Evolutionary conservation across 495 filamentous ascomycete genomes (phyloP).

Genomic region (Aspergillus affinis): DNA sequence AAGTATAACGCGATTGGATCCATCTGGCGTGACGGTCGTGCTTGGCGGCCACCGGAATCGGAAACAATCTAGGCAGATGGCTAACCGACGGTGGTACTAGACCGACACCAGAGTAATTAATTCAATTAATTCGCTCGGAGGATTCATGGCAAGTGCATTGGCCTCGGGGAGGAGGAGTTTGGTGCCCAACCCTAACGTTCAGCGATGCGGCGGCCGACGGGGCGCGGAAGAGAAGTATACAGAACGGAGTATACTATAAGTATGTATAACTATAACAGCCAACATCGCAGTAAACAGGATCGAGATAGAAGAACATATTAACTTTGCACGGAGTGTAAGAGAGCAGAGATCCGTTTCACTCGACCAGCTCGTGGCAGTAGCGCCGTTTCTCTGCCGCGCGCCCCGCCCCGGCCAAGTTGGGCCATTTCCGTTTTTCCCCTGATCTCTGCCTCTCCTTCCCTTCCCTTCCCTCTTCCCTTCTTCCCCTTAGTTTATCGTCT

Average conservation of each 20-base stretch:
- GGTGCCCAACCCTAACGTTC: not conserved
- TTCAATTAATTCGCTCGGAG: not conserved
- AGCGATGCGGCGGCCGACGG: too few relatives aligned
- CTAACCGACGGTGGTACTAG: not conserved
- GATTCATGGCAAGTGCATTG: not conserved
- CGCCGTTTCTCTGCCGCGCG: slow-evolving; percentile 12
- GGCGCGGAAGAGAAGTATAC: too few relatives aligned
- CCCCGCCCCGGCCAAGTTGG: slow-evolving; percentile 15
- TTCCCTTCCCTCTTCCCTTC: slow-evolving; percentile 6
- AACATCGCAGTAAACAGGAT: too few relatives aligned
- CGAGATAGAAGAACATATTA: too few relatives aligned
- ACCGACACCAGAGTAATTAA: not conserved
- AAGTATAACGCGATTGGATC: too few relatives aligned
- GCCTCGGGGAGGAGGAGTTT: not conserved
- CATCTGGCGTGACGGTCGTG: too few relatives aligned
- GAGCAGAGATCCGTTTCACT: not conserved
- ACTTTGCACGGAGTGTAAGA: too few relatives aligned
- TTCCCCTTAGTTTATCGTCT: slow-evolving; percentile 12
- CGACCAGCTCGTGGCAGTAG: not conserved
- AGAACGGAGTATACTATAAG: too few relatives aligned
- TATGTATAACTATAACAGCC: too few relatives aligned
- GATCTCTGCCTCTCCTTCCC: slow-evolving; percentile 2
- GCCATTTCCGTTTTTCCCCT: slow-evolving; percentile 3
- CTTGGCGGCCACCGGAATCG: not conserved
- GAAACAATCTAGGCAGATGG: not conserved